These are phyloP conservation scores for Apiotrichum domesticum DNA, from an alignment of 1,284 basidiomycete species.

Conservation along the genomic window DNA sequence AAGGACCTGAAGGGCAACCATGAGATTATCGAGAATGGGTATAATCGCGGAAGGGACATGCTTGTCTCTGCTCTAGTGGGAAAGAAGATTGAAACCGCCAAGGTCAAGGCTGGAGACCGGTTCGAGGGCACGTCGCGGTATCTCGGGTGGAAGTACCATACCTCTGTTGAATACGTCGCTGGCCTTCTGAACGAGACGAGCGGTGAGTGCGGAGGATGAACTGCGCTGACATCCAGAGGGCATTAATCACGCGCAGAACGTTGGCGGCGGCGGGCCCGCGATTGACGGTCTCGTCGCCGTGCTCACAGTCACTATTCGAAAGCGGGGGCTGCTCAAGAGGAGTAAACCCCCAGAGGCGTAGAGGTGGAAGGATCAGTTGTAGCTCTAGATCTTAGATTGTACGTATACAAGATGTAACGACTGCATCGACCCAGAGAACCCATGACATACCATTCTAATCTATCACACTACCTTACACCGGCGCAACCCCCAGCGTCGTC, in stretches of 20 bases:
- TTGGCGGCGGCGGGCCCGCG: constrained; percentile 59
- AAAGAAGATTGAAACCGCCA: constrained; percentile 54
- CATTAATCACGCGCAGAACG: constrained; percentile 69
- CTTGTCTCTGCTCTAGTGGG: constrained; percentile 63
- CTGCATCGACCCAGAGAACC: too few relatives aligned
- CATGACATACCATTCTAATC: too few relatives aligned
- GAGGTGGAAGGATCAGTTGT: too few relatives aligned
- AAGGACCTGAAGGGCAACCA: constrained; percentile 57
- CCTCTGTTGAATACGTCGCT: constrained; percentile 59
- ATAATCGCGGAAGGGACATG: constrained; percentile 64
- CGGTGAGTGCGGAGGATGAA: constrained; percentile 18
- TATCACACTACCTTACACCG: not conserved
- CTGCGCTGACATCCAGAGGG: constrained; percentile 43
- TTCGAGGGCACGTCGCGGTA: not conserved
- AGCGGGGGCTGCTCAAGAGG: too few relatives aligned
- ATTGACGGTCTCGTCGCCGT: constrained; percentile 82
- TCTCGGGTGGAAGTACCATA: constrained; percentile 62
- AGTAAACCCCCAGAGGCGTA: too few relatives aligned
- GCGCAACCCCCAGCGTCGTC: constrained; percentile 11
- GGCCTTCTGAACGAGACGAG: constrained; percentile 65
- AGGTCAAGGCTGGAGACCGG: constrained; percentile 30
- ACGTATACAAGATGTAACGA: too few relatives aligned
- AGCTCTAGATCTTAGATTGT: too few relatives aligned
- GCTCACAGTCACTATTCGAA: constrained; percentile 53
- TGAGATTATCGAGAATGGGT: constrained; percentile 57